Base-by-base conservation (phyloP, 495 filamentous ascomycete genomes). In the Xylaria grammica region DNA sequence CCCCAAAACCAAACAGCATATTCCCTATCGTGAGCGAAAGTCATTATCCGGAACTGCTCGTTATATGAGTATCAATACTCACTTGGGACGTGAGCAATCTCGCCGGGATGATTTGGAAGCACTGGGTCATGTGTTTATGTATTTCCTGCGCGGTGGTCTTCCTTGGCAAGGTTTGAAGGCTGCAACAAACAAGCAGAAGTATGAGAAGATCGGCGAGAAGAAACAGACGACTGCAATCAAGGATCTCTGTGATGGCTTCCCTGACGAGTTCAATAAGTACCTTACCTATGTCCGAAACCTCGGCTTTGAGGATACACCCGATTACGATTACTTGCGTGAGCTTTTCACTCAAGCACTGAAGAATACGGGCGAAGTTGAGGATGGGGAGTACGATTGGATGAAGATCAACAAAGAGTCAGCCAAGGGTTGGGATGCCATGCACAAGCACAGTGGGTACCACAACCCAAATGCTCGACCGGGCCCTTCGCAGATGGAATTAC, bases 371-470 rank as follows among this genome's bases (percentile, higher is more conserved):
- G 93, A 96, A 67, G 90, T 97, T 13, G 95, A 99, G 70, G 95
- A 99, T 81, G 95, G 96, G 64, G 96, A 99, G 74, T 99, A 98
- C 75, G 95, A 99, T 77, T 99, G 95, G 95, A 97, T 98, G 96
- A 97, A 97, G 85, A 83, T 96, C 62, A 95, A 92, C 83, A 96
- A 96, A 75, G 94, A 93, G 65, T 72, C 74, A 26, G 60, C 68
- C 19, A 90, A 93, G 71, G 93, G 92, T 40, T 96, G 91, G 92
- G 94, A 98, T 79, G 91, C 90, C 70, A 96, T 96, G 82, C 88
- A 89, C 65, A 91, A 96, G 77, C 87, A 90, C 50, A 90, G 91
- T 27, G 87, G 90, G 68, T 82, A 93, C 65, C 91, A 94, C 78
- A 85, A 87, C 77, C 85, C 88, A 72, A 90, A 90, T 75, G 84